These are phyloP conservation scores for Viola odorata DNA, from an alignment of 345 rosid genomes.

Conservation along the genomic window DNA sequence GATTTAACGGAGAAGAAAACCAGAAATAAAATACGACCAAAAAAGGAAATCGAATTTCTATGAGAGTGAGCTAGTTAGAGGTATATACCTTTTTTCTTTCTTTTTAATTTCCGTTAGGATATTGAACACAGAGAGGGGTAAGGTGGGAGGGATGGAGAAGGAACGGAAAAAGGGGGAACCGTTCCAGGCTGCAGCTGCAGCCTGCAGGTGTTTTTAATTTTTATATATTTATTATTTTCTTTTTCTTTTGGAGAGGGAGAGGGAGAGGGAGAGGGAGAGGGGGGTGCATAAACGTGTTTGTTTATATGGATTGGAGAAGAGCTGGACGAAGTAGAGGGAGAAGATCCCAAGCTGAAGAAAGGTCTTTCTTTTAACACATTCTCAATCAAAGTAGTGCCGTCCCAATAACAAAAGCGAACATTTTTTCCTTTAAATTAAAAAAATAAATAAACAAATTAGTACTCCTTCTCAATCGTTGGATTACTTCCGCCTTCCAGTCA, in stretches of 20 bases:
- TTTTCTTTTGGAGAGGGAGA: neutral
- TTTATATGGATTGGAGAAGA: neutral
- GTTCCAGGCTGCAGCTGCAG: no score
- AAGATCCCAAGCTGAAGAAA: neutral
- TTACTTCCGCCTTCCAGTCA: slow-evolving; percentile 10
- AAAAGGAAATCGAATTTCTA: no score
- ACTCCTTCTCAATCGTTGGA: slow-evolving; percentile 16
- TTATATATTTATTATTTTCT: neutral
- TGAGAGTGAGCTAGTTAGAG: no score
- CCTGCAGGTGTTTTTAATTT: neutral
- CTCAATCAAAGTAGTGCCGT: slow-evolving; percentile 17
- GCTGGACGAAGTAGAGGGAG: neutral
- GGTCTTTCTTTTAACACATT: neutral
- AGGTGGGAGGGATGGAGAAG: no score
- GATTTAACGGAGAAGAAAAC: no score
- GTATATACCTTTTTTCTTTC: no score
- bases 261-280: neutral
- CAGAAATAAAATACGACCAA: no score
- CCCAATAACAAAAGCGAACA: slow-evolving; percentile 1
- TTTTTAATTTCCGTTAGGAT: no score
- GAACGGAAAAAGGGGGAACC: no score
- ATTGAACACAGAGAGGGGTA: no score
- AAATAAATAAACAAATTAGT: neutral
- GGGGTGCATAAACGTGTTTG: slow-evolving; percentile 17
- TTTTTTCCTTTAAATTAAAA: neutral